A percentile compares a stretch with the other conserved stretches of the same genome.
These are phyloP conservation scores for Aureobasidium sp. DNA, from an alignment of 2,329 filamentous ascomycete species.

Conservation along the genomic window DNA sequence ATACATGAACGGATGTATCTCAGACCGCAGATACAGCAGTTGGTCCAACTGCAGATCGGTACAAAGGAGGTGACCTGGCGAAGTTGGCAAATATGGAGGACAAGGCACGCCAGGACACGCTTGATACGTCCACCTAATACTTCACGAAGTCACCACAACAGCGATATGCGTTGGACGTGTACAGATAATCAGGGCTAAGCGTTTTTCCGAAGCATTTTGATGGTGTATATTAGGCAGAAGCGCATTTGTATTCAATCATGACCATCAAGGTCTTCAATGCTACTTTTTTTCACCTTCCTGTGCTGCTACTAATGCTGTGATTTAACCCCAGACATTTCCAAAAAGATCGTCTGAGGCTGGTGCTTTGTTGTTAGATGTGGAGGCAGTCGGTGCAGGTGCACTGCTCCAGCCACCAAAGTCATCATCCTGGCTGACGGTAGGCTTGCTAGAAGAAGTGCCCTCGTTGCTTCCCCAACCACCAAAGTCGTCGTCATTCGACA, in stretches of 20 bases:
- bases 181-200: background rate
- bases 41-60: background rate
- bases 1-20: background rate
- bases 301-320: background rate
- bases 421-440: constrained; percentile 68
- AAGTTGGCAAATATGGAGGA: background rate
- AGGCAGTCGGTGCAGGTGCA: constrained; percentile 40
- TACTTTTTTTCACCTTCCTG: background rate
- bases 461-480: constrained; percentile 53
- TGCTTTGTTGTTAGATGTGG: constrained; percentile 34
- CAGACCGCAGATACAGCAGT: background rate
- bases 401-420: constrained; percentile 96
- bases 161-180: background rate
- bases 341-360: constrained; percentile 77
- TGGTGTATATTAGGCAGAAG: background rate
- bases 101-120: background rate
- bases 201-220: background rate
- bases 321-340: constrained; percentile 85
- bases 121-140: background rate
- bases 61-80: background rate
- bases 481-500: constrained; percentile 48
- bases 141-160: background rate
- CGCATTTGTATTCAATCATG: background rate
- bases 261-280: constrained; percentile 3
- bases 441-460: constrained; percentile 23